Evolutionary conservation across 495 filamentous ascomycete genomes (phyloP).

Genomic region (Xylaria grammica): DNA sequence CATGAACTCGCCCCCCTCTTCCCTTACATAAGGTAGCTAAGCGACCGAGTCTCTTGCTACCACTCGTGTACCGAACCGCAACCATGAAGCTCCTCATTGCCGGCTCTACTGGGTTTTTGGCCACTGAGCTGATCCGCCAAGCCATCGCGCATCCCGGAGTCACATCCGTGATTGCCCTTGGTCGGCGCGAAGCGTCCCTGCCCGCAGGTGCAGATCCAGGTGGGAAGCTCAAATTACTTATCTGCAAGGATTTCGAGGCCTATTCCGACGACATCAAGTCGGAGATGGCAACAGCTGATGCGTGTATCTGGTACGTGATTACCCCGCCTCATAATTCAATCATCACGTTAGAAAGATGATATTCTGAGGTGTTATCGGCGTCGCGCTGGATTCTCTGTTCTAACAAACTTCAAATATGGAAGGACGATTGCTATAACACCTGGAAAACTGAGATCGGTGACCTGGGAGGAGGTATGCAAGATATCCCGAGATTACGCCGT

Average conservation of each 20-base stretch:
- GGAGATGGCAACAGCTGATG: conserved; percentile 53
- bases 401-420: neutral
- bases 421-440: conserved; percentile 55
- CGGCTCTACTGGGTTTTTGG: conserved; percentile 57
- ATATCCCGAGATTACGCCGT: conserved; percentile 51
- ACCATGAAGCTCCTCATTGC: conserved; percentile 60
- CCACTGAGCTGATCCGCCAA: conserved; percentile 53
- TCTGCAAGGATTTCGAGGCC: conserved; percentile 47
- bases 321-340: neutral
- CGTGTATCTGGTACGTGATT: conserved; percentile 56
- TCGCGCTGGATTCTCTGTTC: neutral
- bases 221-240: conserved; percentile 47
- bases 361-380: too few relatives aligned
- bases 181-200: conserved; percentile 34
- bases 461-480: conserved; percentile 44
- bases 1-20: too few relatives aligned
- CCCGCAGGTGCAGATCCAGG: conserved; percentile 1
- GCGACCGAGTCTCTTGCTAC: neutral
- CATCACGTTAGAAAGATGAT: too few relatives aligned
- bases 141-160: conserved; percentile 43
- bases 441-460: conserved; percentile 33
- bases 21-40: too few relatives aligned
- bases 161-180: conserved; percentile 50
- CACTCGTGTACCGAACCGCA: neutral
- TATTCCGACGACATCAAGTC: conserved; percentile 48